Conservation (phyloP, 768 basidiomycete species). For the Suillus paluster region DNA sequence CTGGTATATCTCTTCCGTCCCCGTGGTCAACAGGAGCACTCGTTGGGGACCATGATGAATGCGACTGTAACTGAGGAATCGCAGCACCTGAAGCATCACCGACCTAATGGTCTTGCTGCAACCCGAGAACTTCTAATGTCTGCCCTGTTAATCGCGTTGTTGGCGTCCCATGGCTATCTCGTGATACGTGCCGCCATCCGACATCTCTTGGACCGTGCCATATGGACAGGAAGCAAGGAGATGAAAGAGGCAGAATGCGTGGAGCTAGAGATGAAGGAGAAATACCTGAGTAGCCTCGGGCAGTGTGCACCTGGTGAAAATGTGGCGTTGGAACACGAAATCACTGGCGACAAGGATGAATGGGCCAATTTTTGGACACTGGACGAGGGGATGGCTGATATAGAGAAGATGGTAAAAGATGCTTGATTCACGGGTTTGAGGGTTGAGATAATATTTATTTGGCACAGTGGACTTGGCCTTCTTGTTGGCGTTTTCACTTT, state of each 20-base stretch:
- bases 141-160: constrained; percentile 74
- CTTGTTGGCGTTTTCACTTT: not conserved
- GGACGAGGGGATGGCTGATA: constrained; percentile 79
- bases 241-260: constrained; percentile 57
- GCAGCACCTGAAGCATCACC: constrained; percentile 18
- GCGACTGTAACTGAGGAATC: constrained; percentile 9
- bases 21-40: constrained; percentile 22
- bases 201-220: constrained; percentile 71
- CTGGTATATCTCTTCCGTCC: constrained; percentile 90
- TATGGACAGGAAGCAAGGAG: constrained; percentile 79
- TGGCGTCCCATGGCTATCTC: constrained; percentile 87
- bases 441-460: not conserved
- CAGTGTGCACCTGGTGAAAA: constrained; percentile 19
- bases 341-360: constrained; percentile 21
- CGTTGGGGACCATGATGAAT: not conserved
- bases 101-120: constrained; percentile 35
- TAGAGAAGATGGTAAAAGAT: constrained; percentile 67
- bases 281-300: constrained; percentile 40
- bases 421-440: constrained; percentile 31
- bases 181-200: constrained; percentile 64
- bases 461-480: not conserved
- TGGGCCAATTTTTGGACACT: constrained; percentile 63
- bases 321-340: constrained; percentile 14
- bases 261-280: constrained; percentile 57
- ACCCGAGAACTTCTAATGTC: constrained; percentile 59